Percentiles rank a stretch among this genome's conserved stretches.
These are phyloP conservation scores for Mycotypha africana DNA, from an alignment of 371 early-diverging fungal species.

Conservation along the genomic window DNA sequence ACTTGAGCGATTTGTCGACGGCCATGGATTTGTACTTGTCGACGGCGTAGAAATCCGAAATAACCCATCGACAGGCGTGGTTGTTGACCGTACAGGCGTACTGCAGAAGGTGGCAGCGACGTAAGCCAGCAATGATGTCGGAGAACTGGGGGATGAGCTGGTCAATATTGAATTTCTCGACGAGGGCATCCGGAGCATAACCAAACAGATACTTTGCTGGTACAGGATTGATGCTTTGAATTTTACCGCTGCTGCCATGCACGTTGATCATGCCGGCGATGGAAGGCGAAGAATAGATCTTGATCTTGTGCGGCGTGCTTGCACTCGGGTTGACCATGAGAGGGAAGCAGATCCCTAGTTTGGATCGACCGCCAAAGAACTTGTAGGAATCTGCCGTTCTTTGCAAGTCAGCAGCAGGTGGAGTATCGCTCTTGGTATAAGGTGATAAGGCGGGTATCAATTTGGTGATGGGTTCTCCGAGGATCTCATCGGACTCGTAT, in stretches of 20 bases:
- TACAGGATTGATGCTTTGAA: constrained; percentile 63
- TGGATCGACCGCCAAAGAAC: constrained; percentile 56
- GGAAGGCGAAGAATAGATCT: constrained; percentile 60
- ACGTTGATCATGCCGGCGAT: constrained; percentile 64
- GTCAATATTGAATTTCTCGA: constrained; percentile 45
- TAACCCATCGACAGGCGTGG: constrained; percentile 26
- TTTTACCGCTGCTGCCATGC: constrained; percentile 44
- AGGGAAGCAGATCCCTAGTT: constrained; percentile 53
- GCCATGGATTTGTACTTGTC: constrained; percentile 5
- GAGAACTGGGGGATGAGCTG: constrained; percentile 60
- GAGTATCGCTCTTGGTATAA: constrained; percentile 21
- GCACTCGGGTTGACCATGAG: constrained; percentile 34
- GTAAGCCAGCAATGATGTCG: constrained; percentile 12
- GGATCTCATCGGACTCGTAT: constrained; percentile 43
- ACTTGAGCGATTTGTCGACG: constrained; percentile 4
- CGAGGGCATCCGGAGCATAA: constrained; percentile 39
- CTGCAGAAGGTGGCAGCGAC: constrained; percentile 12
- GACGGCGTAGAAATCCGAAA: constrained; percentile 14
- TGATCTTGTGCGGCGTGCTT: constrained; percentile 8
- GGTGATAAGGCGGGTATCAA: constrained; percentile 43
- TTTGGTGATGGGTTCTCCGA: constrained; percentile 44
- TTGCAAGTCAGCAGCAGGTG: constrained; percentile 35
- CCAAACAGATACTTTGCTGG: constrained; percentile 73
- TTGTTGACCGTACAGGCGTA: constrained; percentile 19
- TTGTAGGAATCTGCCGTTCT: constrained; percentile 45